A percentile compares a stretch with the other conserved stretches of the same genome.
Conservation (phyloP, 2,329 filamentous ascomycete genomes). For the Aspergillus terreus region DNA sequence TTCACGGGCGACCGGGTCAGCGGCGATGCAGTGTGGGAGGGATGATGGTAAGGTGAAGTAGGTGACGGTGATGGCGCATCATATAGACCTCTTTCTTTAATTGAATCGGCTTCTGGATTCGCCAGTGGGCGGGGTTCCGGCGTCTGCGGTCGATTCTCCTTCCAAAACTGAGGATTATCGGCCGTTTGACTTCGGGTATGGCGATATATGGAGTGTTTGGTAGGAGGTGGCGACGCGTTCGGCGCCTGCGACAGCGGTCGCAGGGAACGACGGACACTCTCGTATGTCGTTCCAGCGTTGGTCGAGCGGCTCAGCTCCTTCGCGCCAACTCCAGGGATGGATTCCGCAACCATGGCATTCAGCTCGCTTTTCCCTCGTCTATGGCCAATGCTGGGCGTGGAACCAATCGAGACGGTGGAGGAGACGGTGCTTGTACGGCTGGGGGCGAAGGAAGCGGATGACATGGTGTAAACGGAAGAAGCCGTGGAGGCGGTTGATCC, state of each 20-base stretch:
- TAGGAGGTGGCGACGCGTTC: constrained; percentile 41
- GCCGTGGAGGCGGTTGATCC: constrained; percentile 53
- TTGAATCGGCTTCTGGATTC: constrained; percentile 27
- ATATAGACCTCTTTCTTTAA: constrained; percentile 18
- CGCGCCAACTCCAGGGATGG: constrained; percentile 15
- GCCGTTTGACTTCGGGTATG: constrained; percentile 61
- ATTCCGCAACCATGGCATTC: constrained; percentile 49
- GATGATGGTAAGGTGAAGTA: constrained; percentile 20
- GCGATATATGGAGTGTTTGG: constrained; percentile 30
- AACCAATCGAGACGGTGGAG: constrained; percentile 65
- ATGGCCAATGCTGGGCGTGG: constrained; percentile 52
- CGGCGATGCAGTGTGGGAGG: constrained; percentile 24
- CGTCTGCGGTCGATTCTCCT: constrained; percentile 30
- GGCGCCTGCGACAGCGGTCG: constrained; percentile 69
- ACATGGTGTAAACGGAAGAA: constrained; percentile 51
- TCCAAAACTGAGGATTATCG: constrained; percentile 48
- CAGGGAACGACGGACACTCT: constrained; percentile 70
- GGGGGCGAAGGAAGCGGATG: constrained; percentile 48
- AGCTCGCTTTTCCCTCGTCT: constrained; percentile 75
- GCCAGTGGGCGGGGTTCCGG: constrained; percentile 27
- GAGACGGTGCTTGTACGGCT: constrained; percentile 66
- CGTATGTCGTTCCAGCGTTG: constrained; percentile 64
- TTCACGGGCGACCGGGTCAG: constrained; percentile 26
- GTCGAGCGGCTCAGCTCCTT: constrained; percentile 18
- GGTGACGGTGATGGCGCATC: constrained; percentile 20